Percentiles rank a stretch among this genome's conserved stretches.
Evolutionary conservation across 2,329 filamentous ascomycete species (phyloP).

Genomic region (Fusarium robinianum): DNA sequence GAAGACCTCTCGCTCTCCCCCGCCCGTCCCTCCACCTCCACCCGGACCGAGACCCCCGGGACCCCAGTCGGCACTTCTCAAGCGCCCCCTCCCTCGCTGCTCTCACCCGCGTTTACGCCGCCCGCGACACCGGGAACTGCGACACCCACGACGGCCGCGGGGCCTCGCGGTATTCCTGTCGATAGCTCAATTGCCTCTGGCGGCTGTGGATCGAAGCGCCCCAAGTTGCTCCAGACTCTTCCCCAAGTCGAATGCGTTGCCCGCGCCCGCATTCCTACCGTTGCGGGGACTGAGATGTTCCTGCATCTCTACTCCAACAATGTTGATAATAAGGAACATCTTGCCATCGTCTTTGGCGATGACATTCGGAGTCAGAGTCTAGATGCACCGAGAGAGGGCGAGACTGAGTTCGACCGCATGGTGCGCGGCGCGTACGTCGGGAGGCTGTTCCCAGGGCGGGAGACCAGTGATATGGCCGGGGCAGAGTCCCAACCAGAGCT

Average conservation of each 20-base stretch:
- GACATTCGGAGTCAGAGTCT: conserved; percentile 76
- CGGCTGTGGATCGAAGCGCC: conserved; percentile 66
- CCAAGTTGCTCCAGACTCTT: conserved; percentile 73
- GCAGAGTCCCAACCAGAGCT: conserved; percentile 35
- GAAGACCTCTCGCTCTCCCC: conserved; percentile 46
- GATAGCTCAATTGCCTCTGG: conserved; percentile 62
- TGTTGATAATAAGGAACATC: conserved; percentile 91
- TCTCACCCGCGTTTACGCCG: conserved; percentile 85
- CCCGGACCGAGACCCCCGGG: conserved; percentile 13
- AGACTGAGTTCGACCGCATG: conserved; percentile 90
- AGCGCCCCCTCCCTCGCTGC: conserved; percentile 66
- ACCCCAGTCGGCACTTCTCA: conserved; percentile 28
- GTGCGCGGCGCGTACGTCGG: conserved; percentile 92
- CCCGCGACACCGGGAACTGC: conserved; percentile 65
- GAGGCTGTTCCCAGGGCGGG: conserved; percentile 81
- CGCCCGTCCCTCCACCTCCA: conserved; percentile 21
- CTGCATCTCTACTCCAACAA: conserved; percentile 93
- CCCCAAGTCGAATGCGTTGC: conserved; percentile 93
- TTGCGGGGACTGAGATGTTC: conserved; percentile 93
- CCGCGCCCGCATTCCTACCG: conserved; percentile 91
- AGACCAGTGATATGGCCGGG: conserved; percentile 67
- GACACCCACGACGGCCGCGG: conserved; percentile 52
- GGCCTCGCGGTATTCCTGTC: conserved; percentile 60
- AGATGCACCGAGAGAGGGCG: conserved; percentile 72
- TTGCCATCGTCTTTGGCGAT: conserved; percentile 94